A percentile compares a stretch with the other conserved stretches of the same genome.
Evolutionary conservation across 2,329 filamentous ascomycete species (phyloP).

Genomic region (Ophiostoma quercus): DNA sequence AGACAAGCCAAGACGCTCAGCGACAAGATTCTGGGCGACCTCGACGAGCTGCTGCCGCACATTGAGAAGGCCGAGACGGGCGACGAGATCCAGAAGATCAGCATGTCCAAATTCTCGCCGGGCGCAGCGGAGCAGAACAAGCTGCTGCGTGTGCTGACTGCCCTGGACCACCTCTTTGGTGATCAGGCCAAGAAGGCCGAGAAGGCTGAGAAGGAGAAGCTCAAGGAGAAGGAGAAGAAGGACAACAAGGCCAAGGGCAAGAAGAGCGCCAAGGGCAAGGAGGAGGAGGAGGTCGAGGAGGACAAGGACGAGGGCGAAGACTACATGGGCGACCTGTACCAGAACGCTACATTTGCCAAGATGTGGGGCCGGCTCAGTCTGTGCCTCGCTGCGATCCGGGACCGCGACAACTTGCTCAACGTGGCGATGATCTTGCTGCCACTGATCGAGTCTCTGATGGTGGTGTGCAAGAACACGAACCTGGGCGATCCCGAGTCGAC

Average conservation of each 20-base stretch:
- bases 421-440: conserved; percentile 93
- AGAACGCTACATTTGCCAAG: conserved; percentile 80
- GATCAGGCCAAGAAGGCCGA: conserved; percentile 58
- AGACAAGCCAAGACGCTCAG: conserved; percentile 79
- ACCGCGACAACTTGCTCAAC: conserved; percentile 92
- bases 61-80: conserved; percentile 82
- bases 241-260: conserved; percentile 30
- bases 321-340: conserved; percentile 80
- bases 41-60: conserved; percentile 78
- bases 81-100: conserved; percentile 91
- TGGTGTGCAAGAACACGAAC: conserved; percentile 96
- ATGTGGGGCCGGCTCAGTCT: conserved; percentile 91
- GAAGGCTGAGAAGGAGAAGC: conserved; percentile 26
- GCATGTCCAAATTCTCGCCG: conserved; percentile 90
- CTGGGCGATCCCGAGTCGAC: conserved; percentile 53
- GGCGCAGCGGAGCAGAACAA: conserved; percentile 96
- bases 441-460: conserved; percentile 94
- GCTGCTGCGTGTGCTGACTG: conserved; percentile 82
- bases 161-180: conserved; percentile 92
- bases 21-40: conserved; percentile 75
- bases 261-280: conserved; percentile 33
- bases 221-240: not conserved
- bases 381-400: conserved; percentile 79
- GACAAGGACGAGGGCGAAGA: conserved; percentile 61
- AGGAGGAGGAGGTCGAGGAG: not conserved